These are phyloP conservation scores for Euryodendron excelsum DNA, from an alignment of 148 eudicot species.

Conservation along the genomic window DNA sequence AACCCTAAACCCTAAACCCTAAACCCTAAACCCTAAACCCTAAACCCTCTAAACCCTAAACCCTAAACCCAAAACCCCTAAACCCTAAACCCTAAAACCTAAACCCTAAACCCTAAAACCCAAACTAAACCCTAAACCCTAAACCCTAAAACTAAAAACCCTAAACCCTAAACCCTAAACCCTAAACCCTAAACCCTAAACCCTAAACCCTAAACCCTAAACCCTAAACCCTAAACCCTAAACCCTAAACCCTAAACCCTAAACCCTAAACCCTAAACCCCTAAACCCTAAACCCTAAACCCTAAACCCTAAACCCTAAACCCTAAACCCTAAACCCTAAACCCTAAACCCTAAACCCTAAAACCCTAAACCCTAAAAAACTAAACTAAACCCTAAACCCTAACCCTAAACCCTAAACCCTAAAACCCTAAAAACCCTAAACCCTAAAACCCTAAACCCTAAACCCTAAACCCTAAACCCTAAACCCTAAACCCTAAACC, in stretches of 20 bases:
- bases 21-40: constrained; percentile 1
- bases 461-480: neutral
- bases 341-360: neutral
- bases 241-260: constrained; percentile 9
- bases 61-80: constrained; percentile 6
- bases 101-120: constrained; percentile 9
- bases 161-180: constrained; percentile 6
- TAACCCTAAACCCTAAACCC: neutral
- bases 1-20: constrained; percentile 9
- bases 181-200: neutral
- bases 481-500: neutral
- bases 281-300: neutral
- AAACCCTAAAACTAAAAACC: constrained; percentile 12
- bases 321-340: neutral
- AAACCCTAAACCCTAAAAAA: neutral
- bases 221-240: neutral
- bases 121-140: constrained; percentile 9
- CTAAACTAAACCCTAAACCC: neutral
- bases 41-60: neutral
- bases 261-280: constrained; percentile 12
- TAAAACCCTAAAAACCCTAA: neutral
- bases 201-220: neutral
- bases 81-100: constrained; percentile 6
- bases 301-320: neutral
- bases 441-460: neutral